phyloP scores from a whole-genome alignment of 2,329 filamentous ascomycete genomes.

The Juglanconis juglandina region DNA sequence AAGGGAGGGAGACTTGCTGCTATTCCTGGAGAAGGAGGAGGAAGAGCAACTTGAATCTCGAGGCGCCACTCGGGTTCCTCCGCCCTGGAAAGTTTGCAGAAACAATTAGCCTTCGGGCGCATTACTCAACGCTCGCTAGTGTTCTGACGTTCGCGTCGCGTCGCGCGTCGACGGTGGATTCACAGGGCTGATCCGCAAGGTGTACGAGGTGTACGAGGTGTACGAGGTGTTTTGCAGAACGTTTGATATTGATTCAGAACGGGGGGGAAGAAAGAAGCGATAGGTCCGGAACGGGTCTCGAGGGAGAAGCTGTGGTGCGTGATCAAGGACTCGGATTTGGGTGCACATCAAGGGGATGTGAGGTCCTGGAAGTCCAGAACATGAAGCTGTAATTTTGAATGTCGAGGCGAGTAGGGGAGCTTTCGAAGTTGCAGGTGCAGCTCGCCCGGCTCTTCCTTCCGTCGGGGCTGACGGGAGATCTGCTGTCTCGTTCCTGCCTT shows the following conservation, averaged over 20 bases:
- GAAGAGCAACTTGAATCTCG: too few species aligned
- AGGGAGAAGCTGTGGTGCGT: background rate
- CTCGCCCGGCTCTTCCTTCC: constrained; percentile 4
- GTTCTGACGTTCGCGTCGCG: background rate
- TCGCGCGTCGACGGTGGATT: too few species aligned
- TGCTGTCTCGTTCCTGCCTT: constrained; percentile 2
- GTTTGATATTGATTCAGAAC: background rate
- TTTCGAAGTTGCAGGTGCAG: background rate
- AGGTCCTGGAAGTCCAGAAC: background rate
- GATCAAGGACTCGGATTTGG: background rate
- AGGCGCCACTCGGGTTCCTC: too few species aligned
- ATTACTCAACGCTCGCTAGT: background rate
- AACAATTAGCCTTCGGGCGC: background rate
- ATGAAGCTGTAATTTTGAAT: background rate
- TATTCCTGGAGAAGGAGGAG: background rate
- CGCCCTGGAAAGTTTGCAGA: too few species aligned
- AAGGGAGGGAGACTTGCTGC: background rate
- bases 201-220: background rate
- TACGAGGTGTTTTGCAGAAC: background rate
- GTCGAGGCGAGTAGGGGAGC: background rate
- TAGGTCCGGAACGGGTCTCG: background rate
- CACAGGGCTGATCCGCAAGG: background rate
- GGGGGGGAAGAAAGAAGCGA: too few species aligned
- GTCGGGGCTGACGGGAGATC: background rate
- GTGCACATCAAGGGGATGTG: background rate